phyloP scores from a whole-genome alignment of 2,329 filamentous ascomycete species.

The Akanthomyces muscarius region DNA sequence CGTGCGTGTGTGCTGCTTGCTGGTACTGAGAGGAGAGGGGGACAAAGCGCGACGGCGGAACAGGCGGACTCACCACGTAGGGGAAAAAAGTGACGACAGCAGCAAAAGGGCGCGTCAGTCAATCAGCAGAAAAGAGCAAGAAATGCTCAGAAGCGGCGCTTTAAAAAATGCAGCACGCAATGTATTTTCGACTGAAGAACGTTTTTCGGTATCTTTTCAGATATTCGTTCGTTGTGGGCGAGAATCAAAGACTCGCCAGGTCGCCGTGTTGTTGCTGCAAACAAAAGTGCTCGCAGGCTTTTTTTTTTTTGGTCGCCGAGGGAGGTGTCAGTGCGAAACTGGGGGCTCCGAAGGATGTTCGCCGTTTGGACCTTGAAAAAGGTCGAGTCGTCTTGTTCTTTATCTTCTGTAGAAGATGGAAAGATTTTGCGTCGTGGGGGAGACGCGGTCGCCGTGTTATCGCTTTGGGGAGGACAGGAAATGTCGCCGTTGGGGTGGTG shows the following conservation, averaged over 20 bases:
- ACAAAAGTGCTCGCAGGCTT: slow-evolving; percentile 1
- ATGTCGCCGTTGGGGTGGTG: slow-evolving; percentile 12
- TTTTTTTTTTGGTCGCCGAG: neutral
- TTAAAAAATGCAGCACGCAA: neutral
- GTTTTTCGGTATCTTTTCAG: neutral
- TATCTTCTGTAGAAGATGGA: neutral
- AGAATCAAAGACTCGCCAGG: slow-evolving; percentile 2
- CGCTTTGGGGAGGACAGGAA: slow-evolving; percentile 2
- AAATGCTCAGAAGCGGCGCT: neutral
- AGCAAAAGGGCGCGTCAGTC: slow-evolving; percentile 9
- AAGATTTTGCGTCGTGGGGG: neutral
- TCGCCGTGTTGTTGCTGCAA: slow-evolving; percentile 7
- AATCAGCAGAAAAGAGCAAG: neutral
- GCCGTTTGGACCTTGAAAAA: neutral
- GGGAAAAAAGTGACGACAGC: slow-evolving; percentile 1
- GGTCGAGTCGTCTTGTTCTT: neutral
- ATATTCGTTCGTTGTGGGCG: neutral
- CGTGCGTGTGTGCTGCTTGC: neutral
- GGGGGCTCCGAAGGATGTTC: too few relatives aligned
- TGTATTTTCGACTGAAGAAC: neutral
- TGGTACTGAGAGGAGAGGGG: neutral
- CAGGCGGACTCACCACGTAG: slow-evolving; percentile 1
- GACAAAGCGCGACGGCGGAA: slow-evolving; percentile 5
- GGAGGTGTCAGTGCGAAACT: neutral
- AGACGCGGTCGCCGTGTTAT: slow-evolving; percentile 13